Conservation (phyloP, 169 alveolate species). For the Pseudocohnilembus persalinus region DNA sequence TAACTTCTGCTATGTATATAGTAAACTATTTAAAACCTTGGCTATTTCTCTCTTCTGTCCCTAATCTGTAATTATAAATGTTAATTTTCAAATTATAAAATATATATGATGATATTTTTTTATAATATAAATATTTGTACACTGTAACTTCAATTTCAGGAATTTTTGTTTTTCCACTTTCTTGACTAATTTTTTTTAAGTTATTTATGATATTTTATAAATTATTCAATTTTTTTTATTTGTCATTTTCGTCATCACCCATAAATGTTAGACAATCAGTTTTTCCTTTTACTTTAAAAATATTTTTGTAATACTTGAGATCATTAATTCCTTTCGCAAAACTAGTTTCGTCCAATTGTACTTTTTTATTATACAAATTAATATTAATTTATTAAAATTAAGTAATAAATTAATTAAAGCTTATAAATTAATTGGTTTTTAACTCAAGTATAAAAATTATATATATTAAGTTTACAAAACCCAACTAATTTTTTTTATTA, state of each 20-base stretch:
- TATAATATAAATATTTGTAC: not conserved
- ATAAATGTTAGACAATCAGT: conserved; percentile 6
- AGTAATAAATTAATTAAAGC: not conserved
- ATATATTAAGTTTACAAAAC: not conserved
- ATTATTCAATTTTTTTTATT: not conserved
- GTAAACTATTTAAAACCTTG: conserved; percentile 29
- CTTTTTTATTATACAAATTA: not conserved
- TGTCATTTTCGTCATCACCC: not conserved
- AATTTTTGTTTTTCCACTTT: not conserved
- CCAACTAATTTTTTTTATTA: not conserved
- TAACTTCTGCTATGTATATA: conserved; percentile 30
- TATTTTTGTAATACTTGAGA: not conserved
- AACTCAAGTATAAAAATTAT: too few relatives aligned
- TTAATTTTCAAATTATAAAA: conserved; percentile 13
- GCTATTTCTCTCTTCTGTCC: conserved; percentile 40
- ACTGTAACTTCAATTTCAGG: not conserved
- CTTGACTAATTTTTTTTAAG: not conserved
- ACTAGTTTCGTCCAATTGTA: not conserved
- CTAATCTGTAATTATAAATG: conserved; percentile 25
- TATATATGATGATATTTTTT: not conserved
- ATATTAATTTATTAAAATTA: not conserved
- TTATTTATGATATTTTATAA: not conserved
- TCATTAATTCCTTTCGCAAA: conserved; percentile 1
- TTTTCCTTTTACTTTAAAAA: conserved; percentile 4
- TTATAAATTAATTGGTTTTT: not conserved